phyloP scores from a whole-genome alignment of 2,329 filamentous ascomycete species.

The Xylaria polymorpha region DNA sequence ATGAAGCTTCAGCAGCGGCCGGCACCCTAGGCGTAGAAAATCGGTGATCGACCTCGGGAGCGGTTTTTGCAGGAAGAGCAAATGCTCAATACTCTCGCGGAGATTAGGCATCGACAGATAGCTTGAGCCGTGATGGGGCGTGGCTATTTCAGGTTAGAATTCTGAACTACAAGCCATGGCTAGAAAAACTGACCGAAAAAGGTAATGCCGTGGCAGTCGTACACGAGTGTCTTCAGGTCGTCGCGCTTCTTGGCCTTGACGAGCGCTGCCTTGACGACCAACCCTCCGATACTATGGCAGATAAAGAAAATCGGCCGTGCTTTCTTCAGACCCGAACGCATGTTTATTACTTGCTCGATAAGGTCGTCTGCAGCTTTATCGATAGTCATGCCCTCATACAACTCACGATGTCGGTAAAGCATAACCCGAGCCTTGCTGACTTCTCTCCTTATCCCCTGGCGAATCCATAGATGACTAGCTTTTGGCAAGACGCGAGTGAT shows the following conservation, averaged over 20 bases:
- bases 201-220: slow-evolving; percentile 69
- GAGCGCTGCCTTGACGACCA: slow-evolving; percentile 69
- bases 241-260: slow-evolving; percentile 57
- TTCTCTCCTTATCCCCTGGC: slow-evolving; percentile 63
- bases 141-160: slow-evolving; percentile 55
- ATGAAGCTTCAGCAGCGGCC: slow-evolving; percentile 61
- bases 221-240: slow-evolving; percentile 58
- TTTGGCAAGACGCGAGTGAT: slow-evolving; percentile 49
- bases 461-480: slow-evolving; percentile 61
- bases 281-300: slow-evolving; percentile 69
- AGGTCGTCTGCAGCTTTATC: slow-evolving; percentile 60
- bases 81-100: slow-evolving; percentile 62
- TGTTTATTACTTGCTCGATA: slow-evolving; percentile 55
- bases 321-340: slow-evolving; percentile 50
- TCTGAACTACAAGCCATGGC: neutral
- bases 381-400: slow-evolving; percentile 57
- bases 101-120: slow-evolving; percentile 70
- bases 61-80: slow-evolving; percentile 63
- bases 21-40: slow-evolving; percentile 63
- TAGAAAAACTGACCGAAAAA: slow-evolving; percentile 63
- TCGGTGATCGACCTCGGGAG: slow-evolving; percentile 63
- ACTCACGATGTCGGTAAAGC: slow-evolving; percentile 62
- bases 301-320: slow-evolving; percentile 69
- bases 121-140: slow-evolving; percentile 71
- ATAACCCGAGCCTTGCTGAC: slow-evolving; percentile 62